phyloP scores from a whole-genome alignment of 164 flowering plant species.

The Annona cherimola region DNA sequence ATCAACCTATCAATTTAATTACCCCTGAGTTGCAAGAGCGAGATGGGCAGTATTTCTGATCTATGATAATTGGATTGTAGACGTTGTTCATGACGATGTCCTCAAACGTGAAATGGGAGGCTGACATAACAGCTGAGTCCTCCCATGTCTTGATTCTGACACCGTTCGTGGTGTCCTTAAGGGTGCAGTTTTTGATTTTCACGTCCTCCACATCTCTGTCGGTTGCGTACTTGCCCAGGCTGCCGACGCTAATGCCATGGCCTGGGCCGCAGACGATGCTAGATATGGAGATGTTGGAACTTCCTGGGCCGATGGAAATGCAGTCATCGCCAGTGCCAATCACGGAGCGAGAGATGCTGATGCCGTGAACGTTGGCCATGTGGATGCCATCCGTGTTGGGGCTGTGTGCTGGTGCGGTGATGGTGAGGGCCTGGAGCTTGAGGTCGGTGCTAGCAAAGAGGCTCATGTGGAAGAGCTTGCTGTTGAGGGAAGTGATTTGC shows the following conservation, averaged over 20 bases:
- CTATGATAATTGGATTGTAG: constrained; percentile 60
- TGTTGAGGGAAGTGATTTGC: constrained; percentile 43
- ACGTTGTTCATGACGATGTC: constrained; percentile 43
- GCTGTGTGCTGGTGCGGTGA: constrained; percentile 48
- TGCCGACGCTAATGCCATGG: constrained; percentile 48
- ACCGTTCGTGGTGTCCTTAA: constrained; percentile 58
- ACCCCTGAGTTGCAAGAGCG: constrained; percentile 15
- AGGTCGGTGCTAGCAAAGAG: constrained; percentile 38
- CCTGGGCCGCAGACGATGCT: constrained; percentile 63
- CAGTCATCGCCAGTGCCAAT: constrained; percentile 66
- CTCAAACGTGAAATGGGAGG: constrained; percentile 25
- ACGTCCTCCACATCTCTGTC: not conserved
- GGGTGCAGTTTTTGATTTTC: constrained; percentile 5
- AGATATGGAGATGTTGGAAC: constrained; percentile 34
- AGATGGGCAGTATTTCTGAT: constrained; percentile 52
- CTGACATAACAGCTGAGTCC: constrained; percentile 25
- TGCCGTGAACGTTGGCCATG: constrained; percentile 34
- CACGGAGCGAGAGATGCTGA: constrained; percentile 25
- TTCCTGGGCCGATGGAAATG: constrained; percentile 57
- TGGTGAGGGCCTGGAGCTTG: constrained; percentile 30
- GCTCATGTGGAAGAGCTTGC: constrained; percentile 63
- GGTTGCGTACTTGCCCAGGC: not conserved
- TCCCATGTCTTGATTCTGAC: constrained; percentile 79
- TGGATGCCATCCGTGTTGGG: constrained; percentile 77
- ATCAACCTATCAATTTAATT: not conserved